Conservation (phyloP, 352 stramenopile species). For the Pythium sp. region DNA sequence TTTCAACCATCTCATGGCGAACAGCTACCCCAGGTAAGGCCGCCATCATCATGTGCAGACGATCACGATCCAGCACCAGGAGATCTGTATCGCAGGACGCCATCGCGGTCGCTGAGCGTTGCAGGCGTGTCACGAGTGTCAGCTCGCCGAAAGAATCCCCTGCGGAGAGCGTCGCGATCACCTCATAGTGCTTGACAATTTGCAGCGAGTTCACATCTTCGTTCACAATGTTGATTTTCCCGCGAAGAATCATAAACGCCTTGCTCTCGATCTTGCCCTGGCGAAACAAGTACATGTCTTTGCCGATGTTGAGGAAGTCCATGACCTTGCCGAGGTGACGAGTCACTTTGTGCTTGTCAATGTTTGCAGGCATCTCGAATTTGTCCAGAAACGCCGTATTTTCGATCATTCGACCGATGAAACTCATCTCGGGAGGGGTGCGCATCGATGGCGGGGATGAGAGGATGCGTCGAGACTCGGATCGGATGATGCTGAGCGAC, state of each 20-base stretch:
- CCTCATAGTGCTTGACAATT: conserved; percentile 44
- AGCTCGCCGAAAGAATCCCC: conserved; percentile 76
- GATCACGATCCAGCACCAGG: conserved; percentile 66
- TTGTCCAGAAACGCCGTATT: conserved; percentile 58
- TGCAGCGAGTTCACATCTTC: conserved; percentile 47
- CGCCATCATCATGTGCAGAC: conserved; percentile 35
- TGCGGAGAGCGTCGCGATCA: conserved; percentile 63
- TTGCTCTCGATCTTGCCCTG: conserved; percentile 73
- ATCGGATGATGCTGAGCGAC: conserved; percentile 65
- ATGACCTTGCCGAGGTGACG: conserved; percentile 46
- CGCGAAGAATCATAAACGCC: conserved; percentile 76
- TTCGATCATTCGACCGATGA: conserved; percentile 61
- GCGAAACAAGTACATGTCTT: conserved; percentile 57
- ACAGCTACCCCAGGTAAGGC: conserved; percentile 56
- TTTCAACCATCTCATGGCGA: conserved; percentile 69
- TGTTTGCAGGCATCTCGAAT: conserved; percentile 50
- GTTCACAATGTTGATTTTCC: conserved; percentile 78
- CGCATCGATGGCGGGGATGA: conserved; percentile 32
- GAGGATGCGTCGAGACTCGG: conserved; percentile 63
- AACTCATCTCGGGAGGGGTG: conserved; percentile 41
- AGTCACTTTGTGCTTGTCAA: conserved; percentile 53
- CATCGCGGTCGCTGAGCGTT: conserved; percentile 64
- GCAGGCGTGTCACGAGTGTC: conserved; percentile 65
- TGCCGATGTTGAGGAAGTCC: conserved; percentile 49
- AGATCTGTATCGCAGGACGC: conserved; percentile 63